Evolutionary conservation across 768 basidiomycete genomes (phyloP).

Genomic region (Rhizopogon vulgaris): DNA sequence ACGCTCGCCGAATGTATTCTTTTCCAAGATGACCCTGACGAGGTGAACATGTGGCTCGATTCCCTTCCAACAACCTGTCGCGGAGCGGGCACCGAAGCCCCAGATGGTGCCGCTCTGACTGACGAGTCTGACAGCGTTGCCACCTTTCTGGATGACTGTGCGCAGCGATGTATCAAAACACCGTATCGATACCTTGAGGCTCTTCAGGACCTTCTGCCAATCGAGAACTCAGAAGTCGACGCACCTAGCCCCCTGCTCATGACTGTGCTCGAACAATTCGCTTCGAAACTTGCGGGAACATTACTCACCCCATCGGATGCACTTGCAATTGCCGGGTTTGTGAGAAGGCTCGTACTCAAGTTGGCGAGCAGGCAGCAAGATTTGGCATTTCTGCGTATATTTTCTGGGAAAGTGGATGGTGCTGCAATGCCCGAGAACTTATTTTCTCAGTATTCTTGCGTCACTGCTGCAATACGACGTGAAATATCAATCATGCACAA

Average conservation of each 20-base stretch:
- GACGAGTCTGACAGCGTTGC: constrained; percentile 55
- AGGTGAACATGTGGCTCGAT: constrained; percentile 69
- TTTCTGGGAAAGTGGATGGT: constrained; percentile 32
- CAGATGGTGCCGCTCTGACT: constrained; percentile 45
- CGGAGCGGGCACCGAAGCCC: constrained; percentile 31
- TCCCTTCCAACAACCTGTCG: constrained; percentile 46
- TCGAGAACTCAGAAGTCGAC: constrained; percentile 2
- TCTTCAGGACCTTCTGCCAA: constrained; percentile 31
- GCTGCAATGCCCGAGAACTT: constrained; percentile 24
- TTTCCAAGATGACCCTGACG: constrained; percentile 72
- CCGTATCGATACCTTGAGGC: constrained; percentile 86
- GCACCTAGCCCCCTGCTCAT: constrained; percentile 64
- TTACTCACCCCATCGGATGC: constrained; percentile 53
- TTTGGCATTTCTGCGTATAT: constrained; percentile 30
- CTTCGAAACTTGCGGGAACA: constrained; percentile 55
- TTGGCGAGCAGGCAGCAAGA: constrained; percentile 51
- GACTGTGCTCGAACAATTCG: constrained; percentile 73
- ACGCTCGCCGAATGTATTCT: constrained; percentile 69
- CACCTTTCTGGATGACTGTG: constrained; percentile 79
- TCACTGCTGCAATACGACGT: constrained; percentile 35
- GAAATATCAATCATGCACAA: constrained; percentile 38
- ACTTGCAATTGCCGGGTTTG: constrained; percentile 55
- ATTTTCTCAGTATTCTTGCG: constrained; percentile 27
- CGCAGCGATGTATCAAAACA: constrained; percentile 73
- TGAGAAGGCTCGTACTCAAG: constrained; percentile 56